A percentile compares a stretch with the other conserved stretches of the same genome.
Conservation (phyloP, 2,329 filamentous ascomycete genomes). For the Ophiostoma sp. region DNA sequence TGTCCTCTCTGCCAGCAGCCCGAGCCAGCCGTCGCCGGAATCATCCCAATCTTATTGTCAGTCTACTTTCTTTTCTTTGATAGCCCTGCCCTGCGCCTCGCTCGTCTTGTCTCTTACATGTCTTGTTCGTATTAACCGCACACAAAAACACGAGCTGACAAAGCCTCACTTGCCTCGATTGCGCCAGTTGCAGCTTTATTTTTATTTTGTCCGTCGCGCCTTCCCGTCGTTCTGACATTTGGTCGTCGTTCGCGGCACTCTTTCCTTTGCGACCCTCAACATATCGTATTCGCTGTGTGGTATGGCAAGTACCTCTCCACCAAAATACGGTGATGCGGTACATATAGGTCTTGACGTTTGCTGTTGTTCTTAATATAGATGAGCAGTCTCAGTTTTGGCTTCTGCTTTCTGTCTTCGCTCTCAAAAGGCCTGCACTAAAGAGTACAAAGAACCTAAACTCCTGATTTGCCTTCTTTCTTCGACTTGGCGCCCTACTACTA, state of each 20-base stretch:
- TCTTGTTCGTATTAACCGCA: background rate
- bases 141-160: background rate
- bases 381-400: slow-evolving; percentile 9
- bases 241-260: background rate
- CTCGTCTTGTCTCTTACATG: background rate
- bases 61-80: background rate
- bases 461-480: slow-evolving; percentile 1
- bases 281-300: background rate
- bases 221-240: background rate
- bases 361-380: slow-evolving; percentile 5
- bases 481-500: slow-evolving; percentile 8
- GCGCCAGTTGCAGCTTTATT: background rate
- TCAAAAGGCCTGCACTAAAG: background rate
- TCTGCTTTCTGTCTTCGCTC: background rate
- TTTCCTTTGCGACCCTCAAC: background rate
- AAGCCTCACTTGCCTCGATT: background rate
- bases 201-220: background rate
- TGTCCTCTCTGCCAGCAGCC: background rate
- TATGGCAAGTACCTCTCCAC: background rate
- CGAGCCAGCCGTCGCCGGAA: slow-evolving; percentile 9
- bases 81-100: background rate
- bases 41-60: background rate
- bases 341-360: background rate
- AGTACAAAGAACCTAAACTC: background rate
- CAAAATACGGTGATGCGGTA: background rate